A percentile compares a stretch with the other conserved stretches of the same genome.
phyloP scores from a whole-genome alignment of 108 stramenopile genomes.

The Pseudonitzschia delicatissima region DNA sequence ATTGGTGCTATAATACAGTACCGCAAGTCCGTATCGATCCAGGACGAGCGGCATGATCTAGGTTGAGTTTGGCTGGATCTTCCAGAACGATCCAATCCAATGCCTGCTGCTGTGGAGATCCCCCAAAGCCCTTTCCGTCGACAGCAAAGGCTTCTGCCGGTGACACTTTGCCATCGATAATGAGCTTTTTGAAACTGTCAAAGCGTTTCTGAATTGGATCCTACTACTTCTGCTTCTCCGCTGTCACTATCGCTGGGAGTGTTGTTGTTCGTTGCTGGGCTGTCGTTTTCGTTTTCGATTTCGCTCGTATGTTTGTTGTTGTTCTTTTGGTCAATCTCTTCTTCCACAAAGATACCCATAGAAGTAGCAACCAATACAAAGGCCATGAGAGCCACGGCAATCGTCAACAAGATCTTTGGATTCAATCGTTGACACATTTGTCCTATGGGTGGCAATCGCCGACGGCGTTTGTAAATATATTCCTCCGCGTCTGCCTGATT shows the following conservation, averaged over 20 bases:
- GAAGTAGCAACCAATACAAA: neutral
- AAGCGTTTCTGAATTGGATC: neutral
- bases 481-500: conserved; percentile 33
- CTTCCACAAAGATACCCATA: neutral
- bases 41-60: conserved; percentile 15
- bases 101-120: conserved; percentile 17
- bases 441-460: conserved; percentile 1
- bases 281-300: neutral
- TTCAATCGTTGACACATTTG: too few species aligned
- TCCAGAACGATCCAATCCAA: conserved; percentile 19
- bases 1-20: conserved; percentile 19
- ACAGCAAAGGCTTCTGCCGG: conserved; percentile 2
- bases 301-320: too few species aligned
- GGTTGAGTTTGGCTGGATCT: conserved; percentile 18
- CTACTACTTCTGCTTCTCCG: too few species aligned
- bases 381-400: neutral
- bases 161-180: conserved; percentile 18
- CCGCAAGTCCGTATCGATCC: conserved; percentile 30
- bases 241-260: neutral
- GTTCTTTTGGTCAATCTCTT: neutral
- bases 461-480: conserved; percentile 27
- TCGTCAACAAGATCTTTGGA: neutral
- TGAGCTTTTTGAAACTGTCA: neutral
- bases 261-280: neutral
- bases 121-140: neutral